Conservation (phyloP, 495 filamentous ascomycete species). For the Penicillium pancosmium region DNA sequence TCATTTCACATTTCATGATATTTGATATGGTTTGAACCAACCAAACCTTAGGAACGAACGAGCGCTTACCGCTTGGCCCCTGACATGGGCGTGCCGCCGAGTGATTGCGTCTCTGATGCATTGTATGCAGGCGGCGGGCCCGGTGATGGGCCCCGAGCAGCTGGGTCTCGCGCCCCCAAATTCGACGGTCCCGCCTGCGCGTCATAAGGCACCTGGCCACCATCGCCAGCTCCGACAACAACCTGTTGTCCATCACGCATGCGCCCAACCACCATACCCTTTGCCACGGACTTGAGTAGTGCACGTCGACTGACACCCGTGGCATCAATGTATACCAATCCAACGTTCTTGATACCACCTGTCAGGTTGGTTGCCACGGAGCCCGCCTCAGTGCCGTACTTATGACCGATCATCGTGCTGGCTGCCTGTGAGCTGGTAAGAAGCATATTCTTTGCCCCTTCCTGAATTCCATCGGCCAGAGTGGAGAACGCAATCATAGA, state of each 20-base stretch:
- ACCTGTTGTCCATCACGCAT: slow-evolving; percentile 83
- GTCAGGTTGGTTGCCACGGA: slow-evolving; percentile 70
- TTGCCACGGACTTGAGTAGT: slow-evolving; percentile 88
- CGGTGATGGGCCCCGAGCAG: slow-evolving; percentile 33
- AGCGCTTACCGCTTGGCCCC: slow-evolving; percentile 38
- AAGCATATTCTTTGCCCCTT: slow-evolving; percentile 76
- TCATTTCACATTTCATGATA: not conserved
- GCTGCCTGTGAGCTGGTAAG: slow-evolving; percentile 73
- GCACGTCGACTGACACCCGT: slow-evolving; percentile 86
- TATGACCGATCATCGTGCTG: slow-evolving; percentile 78
- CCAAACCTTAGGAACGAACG: not conserved
- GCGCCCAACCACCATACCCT: slow-evolving; percentile 95
- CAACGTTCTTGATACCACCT: slow-evolving; percentile 91
- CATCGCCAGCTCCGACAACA: slow-evolving; percentile 80
- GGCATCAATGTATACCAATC: slow-evolving; percentile 96
- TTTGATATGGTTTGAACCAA: not conserved
- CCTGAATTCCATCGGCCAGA: slow-evolving; percentile 88
- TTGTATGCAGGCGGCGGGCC: slow-evolving; percentile 49
- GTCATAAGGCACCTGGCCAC: slow-evolving; percentile 53
- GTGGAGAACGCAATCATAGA: slow-evolving; percentile 96
- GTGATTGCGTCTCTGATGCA: slow-evolving; percentile 39
- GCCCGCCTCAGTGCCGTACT: slow-evolving; percentile 83
- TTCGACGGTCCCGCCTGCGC: slow-evolving; percentile 22
- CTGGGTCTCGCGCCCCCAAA: slow-evolving; percentile 24
- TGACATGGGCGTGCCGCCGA: slow-evolving; percentile 35